These are phyloP conservation scores for Ophiostoma angusticollis DNA, from an alignment of 2,329 filamentous ascomycete species.

Conservation along the genomic window DNA sequence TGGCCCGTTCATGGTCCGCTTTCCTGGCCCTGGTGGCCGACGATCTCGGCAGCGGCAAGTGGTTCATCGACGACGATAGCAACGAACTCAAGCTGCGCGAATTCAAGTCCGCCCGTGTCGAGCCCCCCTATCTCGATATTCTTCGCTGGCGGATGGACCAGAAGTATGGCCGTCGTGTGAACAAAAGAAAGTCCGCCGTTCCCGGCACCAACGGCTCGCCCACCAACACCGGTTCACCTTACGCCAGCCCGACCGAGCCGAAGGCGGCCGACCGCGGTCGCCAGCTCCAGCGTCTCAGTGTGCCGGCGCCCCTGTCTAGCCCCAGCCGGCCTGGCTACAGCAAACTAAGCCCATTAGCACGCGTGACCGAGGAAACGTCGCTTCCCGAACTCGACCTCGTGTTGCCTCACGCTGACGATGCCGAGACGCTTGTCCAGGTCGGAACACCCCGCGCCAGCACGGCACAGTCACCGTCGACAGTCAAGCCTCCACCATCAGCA, in stretches of 20 bases:
- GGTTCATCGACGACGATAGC: conserved; percentile 83
- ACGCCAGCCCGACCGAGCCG: conserved; percentile 50
- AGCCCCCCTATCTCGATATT: conserved; percentile 90
- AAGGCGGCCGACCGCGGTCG: conserved; percentile 51
- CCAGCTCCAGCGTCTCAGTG: conserved; percentile 56
- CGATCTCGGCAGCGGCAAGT: conserved; percentile 79
- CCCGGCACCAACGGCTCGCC: conserved; percentile 29
- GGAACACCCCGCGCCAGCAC: conserved; percentile 37
- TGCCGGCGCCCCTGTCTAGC: conserved; percentile 49
- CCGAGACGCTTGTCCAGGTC: conserved; percentile 41
- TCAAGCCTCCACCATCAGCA: not conserved
- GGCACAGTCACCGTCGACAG: not conserved
- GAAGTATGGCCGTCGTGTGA: conserved; percentile 63
- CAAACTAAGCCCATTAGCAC: conserved; percentile 59
- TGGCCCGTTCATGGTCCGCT: conserved; percentile 80
- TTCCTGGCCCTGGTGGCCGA: conserved; percentile 82
- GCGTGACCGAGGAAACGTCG: conserved; percentile 56
- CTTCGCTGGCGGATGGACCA: conserved; percentile 91
- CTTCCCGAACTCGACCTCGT: conserved; percentile 23
- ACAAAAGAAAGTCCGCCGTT: conserved; percentile 40
- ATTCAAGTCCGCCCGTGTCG: conserved; percentile 79
- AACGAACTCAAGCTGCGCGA: conserved; percentile 84
- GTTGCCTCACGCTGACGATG: conserved; percentile 27
- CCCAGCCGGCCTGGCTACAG: conserved; percentile 53
- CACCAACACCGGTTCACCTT: conserved; percentile 43